Percentiles rank a stretch among this genome's conserved stretches.
phyloP scores from a whole-genome alignment of 1,139 yeast species.

The Yamadazyma kanchanaburiensis region DNA sequence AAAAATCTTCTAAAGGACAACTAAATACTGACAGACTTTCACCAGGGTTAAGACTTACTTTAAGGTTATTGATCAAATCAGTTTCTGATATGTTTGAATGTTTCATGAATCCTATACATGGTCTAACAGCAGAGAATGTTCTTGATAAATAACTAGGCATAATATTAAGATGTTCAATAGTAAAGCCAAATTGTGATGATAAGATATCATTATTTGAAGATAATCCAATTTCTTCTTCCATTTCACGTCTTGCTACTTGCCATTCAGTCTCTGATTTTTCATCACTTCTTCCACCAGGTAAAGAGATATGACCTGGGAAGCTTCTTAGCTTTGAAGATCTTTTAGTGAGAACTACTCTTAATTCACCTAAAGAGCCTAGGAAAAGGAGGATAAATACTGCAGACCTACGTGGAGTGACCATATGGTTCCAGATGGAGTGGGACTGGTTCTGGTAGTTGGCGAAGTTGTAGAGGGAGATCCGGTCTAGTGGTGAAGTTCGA shows the following conservation, averaged over 20 bases:
- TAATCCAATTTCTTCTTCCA: conserved; percentile 83
- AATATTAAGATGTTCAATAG: conserved; percentile 53
- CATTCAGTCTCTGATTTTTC: conserved; percentile 60
- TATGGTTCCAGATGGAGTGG: conserved; percentile 52
- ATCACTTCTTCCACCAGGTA: conserved; percentile 91
- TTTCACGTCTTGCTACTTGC: conserved; percentile 75
- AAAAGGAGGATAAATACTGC: conserved; percentile 74
- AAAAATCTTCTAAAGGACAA: conserved; percentile 62
- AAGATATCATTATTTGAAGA: conserved; percentile 47
- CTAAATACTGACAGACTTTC: conserved; percentile 68
- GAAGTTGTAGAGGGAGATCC: conserved; percentile 20
- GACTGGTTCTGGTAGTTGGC: conserved; percentile 24
- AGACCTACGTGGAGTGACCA: conserved; percentile 65
- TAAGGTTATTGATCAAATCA: conserved; percentile 27
- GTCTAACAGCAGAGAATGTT: conserved; percentile 78
- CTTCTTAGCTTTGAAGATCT: conserved; percentile 64
- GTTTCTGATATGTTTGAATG: conserved; percentile 16
- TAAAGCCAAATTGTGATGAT: conserved; percentile 44
- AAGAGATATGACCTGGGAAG: conserved; percentile 84
- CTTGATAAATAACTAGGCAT: conserved; percentile 77
- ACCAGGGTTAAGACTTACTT: conserved; percentile 59
- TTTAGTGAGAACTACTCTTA: conserved; percentile 73
- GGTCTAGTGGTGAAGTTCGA: too few relatives aligned
- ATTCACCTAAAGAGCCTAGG: conserved; percentile 67
- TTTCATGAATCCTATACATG: conserved; percentile 68